Base-by-base conservation (phyloP, 192 early-diverging fungal genomes). In the Backusella circina region DNA sequence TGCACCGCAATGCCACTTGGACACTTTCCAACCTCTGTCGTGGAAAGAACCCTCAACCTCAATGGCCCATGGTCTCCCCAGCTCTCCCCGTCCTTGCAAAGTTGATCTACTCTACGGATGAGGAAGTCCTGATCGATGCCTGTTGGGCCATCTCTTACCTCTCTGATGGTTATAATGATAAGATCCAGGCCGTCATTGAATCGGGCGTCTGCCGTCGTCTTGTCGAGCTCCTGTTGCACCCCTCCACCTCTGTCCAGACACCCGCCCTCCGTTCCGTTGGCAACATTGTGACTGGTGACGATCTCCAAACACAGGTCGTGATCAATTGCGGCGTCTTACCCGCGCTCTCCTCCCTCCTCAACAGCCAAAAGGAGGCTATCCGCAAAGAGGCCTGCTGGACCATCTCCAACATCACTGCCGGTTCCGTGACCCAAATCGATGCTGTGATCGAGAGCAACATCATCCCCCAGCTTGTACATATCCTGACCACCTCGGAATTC, bases 111-210 rank as follows among this genome's bases (percentile, higher is more conserved):
- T 79, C 82, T 1, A 71, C 76, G n/a, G 93, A 94, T 73, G 91
- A 92, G 72, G 93, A 94, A 74, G 86, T 94, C 13, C 72, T 94
- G 61, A 92, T 91, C 37, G 92, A 93, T 77, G 88, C 93, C 36
- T 94, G 92, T 83, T 94, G 92, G 93, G 93, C 93, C 16, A 84
- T 94, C 69, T 94, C 93, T 13, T 94, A 94, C 68, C 80, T 94
- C 3, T 92, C 91, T 16, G 89, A 94, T 77, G 91, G 92, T 0
- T 75, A 85, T 12, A 91, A 93, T 73, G 88, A 93, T 32, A 87
- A 88, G 67, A 94, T 94, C 70, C 93, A 93, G 74, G 85, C 87
- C 39, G 91, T 94, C 15, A 93, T 94, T 78, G 93, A 94, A 73
- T 79, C 85, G 33, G 92, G 93, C 35, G 90, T 94, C 7, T 90